A percentile compares a stretch with the other conserved stretches of the same genome.
Conservation (phyloP, 2,329 filamentous ascomycete genomes). For the Phialemoniopsis sp. region DNA sequence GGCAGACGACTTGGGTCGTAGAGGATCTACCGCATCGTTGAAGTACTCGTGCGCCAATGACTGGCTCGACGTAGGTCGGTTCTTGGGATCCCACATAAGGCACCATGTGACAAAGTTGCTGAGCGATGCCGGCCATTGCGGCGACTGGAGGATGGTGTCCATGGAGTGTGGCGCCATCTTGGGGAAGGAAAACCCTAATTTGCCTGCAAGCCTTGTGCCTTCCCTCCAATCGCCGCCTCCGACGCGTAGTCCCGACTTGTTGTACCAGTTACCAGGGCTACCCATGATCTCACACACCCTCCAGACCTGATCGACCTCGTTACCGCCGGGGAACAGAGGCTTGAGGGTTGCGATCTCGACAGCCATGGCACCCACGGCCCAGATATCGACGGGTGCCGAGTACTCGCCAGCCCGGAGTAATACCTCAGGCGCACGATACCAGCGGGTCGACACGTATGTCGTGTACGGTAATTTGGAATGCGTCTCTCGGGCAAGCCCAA, state of each 20-base stretch:
- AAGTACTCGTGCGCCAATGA: slow-evolving; percentile 97
- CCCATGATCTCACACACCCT: slow-evolving; percentile 99
- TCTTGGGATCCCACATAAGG: slow-evolving; percentile 97
- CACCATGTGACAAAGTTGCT: slow-evolving; percentile 97
- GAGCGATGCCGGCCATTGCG: slow-evolving; percentile 86
- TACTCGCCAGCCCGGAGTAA: slow-evolving; percentile 92
- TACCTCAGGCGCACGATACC: slow-evolving; percentile 97
- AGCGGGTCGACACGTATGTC: slow-evolving; percentile 95
- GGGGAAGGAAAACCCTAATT: slow-evolving; percentile 96
- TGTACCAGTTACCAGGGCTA: slow-evolving; percentile 97
- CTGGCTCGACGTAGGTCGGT: slow-evolving; percentile 84
- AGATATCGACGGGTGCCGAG: slow-evolving; percentile 96
- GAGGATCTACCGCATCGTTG: slow-evolving; percentile 81
- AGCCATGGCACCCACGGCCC: slow-evolving; percentile 97
- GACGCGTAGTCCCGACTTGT: slow-evolving; percentile 79
- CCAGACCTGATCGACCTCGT: slow-evolving; percentile 99
- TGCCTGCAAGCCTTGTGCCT: slow-evolving; percentile 85
- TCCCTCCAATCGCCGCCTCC: slow-evolving; percentile 98
- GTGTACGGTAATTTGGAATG: slow-evolving; percentile 96
- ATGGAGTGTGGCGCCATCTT: slow-evolving; percentile 98
- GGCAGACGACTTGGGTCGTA: slow-evolving; percentile 85
- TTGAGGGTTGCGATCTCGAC: slow-evolving; percentile 96
- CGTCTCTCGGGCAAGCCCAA: slow-evolving; percentile 94
- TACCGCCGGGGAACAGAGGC: slow-evolving; percentile 93
- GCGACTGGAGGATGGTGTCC: slow-evolving; percentile 85